These are phyloP conservation scores for Phytopythium oedochilum DNA, from an alignment of 352 stramenopile species.

Conservation along the genomic window DNA sequence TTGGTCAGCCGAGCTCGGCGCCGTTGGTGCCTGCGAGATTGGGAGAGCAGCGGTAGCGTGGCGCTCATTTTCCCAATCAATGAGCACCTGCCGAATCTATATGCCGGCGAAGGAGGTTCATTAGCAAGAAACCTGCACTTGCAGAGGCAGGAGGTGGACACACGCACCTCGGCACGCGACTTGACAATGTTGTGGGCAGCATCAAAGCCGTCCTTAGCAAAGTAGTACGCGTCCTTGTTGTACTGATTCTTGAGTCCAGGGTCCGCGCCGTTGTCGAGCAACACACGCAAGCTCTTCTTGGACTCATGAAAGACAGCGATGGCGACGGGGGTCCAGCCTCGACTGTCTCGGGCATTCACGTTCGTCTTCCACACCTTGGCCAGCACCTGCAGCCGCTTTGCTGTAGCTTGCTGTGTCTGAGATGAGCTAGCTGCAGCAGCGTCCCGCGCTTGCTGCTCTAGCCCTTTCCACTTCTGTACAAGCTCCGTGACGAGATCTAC, in stretches of 20 bases:
- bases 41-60: constrained; percentile 7
- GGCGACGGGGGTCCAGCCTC: constrained; percentile 81
- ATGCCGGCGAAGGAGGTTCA: neutral
- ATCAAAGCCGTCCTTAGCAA: constrained; percentile 87
- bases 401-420: constrained; percentile 16
- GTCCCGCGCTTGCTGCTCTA: constrained; percentile 19
- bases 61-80: constrained; percentile 63
- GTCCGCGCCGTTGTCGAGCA: constrained; percentile 78
- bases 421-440: constrained; percentile 16
- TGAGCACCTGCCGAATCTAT: constrained; percentile 60
- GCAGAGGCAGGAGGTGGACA: neutral
- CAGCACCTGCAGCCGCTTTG: constrained; percentile 27
- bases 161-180: constrained; percentile 52
- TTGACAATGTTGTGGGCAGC: constrained; percentile 81
- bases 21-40: constrained; percentile 3
- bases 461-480: constrained; percentile 55
- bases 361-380: constrained; percentile 56
- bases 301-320: constrained; percentile 88
- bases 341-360: constrained; percentile 69
- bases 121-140: neutral
- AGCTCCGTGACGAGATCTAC: constrained; percentile 51
- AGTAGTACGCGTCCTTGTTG: constrained; percentile 88
- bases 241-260: constrained; percentile 87
- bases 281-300: constrained; percentile 57
- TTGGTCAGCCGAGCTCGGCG: neutral